phyloP scores from a whole-genome alignment of 169 alveolate genomes.

The Plasmodium adleri region DNA sequence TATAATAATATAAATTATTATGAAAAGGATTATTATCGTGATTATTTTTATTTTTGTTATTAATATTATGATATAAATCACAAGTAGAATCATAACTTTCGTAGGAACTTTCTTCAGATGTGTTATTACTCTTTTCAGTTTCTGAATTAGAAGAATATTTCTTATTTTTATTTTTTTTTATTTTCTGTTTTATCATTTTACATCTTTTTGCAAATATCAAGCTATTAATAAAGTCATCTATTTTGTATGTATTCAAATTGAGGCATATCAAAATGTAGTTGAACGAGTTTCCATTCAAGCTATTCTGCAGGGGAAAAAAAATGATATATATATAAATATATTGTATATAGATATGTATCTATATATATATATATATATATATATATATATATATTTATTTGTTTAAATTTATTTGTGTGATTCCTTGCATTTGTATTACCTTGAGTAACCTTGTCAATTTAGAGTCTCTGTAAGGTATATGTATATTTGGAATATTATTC shows the following conservation, averaged over 20 bases:
- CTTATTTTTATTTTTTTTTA: constrained; percentile 39
- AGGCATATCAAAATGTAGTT: constrained; percentile 61
- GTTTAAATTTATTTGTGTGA: not conserved
- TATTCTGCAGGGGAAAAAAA: no score
- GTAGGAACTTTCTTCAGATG: constrained; percentile 19
- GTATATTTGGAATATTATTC: constrained; percentile 16
- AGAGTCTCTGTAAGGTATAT: constrained; percentile 69
- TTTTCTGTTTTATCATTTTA: constrained; percentile 67
- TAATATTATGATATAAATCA: constrained; percentile 24
- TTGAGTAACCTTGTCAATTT: constrained; percentile 66
- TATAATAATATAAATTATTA: not conserved
- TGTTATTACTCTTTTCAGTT: not conserved
- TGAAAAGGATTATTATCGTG: not conserved
- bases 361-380: not conserved
- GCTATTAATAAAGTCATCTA: constrained; percentile 68
- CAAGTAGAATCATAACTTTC: constrained; percentile 62
- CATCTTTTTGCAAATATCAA: constrained; percentile 71
- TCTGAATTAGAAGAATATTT: constrained; percentile 44
- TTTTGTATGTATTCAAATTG: constrained; percentile 52
- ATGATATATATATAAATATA: not conserved
- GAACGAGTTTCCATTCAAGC: constrained; percentile 60
- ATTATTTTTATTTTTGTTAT: constrained; percentile 15
- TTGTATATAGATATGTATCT: not conserved
- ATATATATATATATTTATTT: not conserved
- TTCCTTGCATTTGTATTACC: constrained; percentile 21